Evolutionary conservation across 2,329 filamentous ascomycete genomes (phyloP).

Genomic region (Colletotrichum simmondsii): DNA sequence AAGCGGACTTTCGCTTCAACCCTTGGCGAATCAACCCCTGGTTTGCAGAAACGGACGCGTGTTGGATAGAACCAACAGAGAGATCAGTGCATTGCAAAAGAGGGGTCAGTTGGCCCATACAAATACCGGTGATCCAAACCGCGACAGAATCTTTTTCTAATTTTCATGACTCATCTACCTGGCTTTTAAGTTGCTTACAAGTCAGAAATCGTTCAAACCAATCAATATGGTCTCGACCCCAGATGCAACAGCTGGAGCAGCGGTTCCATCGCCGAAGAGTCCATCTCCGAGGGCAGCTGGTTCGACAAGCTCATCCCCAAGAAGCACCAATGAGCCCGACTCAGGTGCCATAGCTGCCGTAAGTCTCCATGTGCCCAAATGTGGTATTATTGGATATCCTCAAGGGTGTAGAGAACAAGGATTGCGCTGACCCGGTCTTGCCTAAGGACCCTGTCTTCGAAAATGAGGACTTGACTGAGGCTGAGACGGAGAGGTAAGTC

Average conservation of each 20-base stretch:
- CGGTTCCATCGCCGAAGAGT: too few relatives aligned
- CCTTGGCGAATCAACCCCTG: neutral
- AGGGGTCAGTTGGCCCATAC: neutral
- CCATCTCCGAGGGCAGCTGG: too few relatives aligned
- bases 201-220: too few relatives aligned
- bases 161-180: too few relatives aligned
- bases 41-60: neutral
- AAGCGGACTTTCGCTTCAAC: neutral
- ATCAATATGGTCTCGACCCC: too few relatives aligned
- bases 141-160: too few relatives aligned
- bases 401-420: neutral
- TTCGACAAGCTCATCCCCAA: too few relatives aligned
- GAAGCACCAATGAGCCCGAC: too few relatives aligned
- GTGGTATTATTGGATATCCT: neutral
- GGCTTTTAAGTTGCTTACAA: too few relatives aligned
- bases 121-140: too few relatives aligned
- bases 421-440: neutral
- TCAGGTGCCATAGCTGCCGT: too few relatives aligned
- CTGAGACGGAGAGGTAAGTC: neutral
- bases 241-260: too few relatives aligned
- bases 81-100: neutral
- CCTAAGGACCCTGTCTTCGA: neutral
- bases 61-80: neutral
- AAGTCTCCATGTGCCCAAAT: neutral
- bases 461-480: neutral